These are phyloP conservation scores for Trichosporon ovoides DNA, from an alignment of 1,284 basidiomycete species.

Conservation along the genomic window DNA sequence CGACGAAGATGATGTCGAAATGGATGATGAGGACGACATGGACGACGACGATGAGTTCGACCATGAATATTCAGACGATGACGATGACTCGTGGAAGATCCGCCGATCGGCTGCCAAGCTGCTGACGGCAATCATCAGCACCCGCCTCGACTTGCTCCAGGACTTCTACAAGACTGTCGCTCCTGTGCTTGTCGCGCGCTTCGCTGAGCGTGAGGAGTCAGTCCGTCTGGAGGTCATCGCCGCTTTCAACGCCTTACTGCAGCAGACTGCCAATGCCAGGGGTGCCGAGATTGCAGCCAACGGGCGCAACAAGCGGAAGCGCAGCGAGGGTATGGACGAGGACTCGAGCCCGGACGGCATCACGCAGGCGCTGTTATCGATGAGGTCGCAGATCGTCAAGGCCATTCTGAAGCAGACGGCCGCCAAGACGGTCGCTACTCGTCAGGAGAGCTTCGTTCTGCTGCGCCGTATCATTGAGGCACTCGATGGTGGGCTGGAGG, in stretches of 20 bases:
- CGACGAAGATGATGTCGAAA: constrained; percentile 62
- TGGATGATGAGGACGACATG: constrained; percentile 40
- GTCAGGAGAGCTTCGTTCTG: constrained; percentile 78
- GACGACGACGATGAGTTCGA: constrained; percentile 56
- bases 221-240: constrained; percentile 88
- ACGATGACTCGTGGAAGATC: constrained; percentile 98
- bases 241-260: constrained; percentile 73
- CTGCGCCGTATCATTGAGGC: constrained; percentile 71
- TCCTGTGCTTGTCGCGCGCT: constrained; percentile 79
- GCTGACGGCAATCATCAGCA: constrained; percentile 74
- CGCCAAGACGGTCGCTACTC: constrained; percentile 73
- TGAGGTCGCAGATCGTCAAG: constrained; percentile 73
- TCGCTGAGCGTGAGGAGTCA: constrained; percentile 91
- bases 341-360: constrained; percentile 71
- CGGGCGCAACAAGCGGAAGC: constrained; percentile 54
- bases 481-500: constrained; percentile 73
- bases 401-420: constrained; percentile 77
- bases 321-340: constrained; percentile 65
- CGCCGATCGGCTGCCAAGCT: constrained; percentile 88
- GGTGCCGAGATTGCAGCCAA: constrained; percentile 31
- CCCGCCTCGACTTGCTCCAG: constrained; percentile 76
- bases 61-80: constrained; percentile 90
- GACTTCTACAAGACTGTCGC: constrained; percentile 78
- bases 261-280: constrained; percentile 58
- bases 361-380: constrained; percentile 67